Base-by-base conservation (phyloP, 2,329 filamentous ascomycete genomes). In the Blastomyces gilchristii region DNA sequence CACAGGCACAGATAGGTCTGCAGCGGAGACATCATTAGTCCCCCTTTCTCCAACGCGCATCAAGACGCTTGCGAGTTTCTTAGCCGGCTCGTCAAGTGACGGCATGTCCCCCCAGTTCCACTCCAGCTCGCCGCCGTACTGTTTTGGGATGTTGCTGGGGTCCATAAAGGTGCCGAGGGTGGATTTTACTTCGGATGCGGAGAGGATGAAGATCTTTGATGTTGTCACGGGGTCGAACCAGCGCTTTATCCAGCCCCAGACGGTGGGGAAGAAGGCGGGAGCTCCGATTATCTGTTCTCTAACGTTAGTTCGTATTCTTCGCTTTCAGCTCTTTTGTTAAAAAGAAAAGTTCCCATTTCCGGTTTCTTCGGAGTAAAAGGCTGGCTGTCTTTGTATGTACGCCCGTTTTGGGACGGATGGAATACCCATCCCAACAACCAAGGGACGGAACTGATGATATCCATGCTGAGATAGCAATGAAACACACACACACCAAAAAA, bases 171-270 rank as follows among this genome's bases (percentile, higher is more conserved):
- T 81, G 67, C 87, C 83, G 34, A 97, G 84, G 1, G 90, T 93
- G 18, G 87, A 79, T 68, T 87, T 83, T 61, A 95, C 87, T 75
- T 96, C 90, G 62, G 83, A 73, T 9, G 85, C 80, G 58, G 82
- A 82, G 62, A 97, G 84, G 69, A 97, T 94, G 75, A 96, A 96
- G 74, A 97, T 97, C 79, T 97, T 97, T 70, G 90, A 94, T 2
- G 91, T 90, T 43, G 93, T 97, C 66, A 91, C 91, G 7, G 92
- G 92, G 77, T 92, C 89, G 71, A 96, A 96, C 91, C 92, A 96
- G 71, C 89, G 87, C 81, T 96, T 96, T 77, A 96, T 84, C 91
- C 91, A 96, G 68, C 89, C 86, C 92, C 92, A 75, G 65, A 96
- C 90, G 2, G 91, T 96, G 59, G 89, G 88, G 80, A 96, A 96